Conservation (phyloP, 495 filamentous ascomycete species). For the Terfezia claveryi region DNA sequence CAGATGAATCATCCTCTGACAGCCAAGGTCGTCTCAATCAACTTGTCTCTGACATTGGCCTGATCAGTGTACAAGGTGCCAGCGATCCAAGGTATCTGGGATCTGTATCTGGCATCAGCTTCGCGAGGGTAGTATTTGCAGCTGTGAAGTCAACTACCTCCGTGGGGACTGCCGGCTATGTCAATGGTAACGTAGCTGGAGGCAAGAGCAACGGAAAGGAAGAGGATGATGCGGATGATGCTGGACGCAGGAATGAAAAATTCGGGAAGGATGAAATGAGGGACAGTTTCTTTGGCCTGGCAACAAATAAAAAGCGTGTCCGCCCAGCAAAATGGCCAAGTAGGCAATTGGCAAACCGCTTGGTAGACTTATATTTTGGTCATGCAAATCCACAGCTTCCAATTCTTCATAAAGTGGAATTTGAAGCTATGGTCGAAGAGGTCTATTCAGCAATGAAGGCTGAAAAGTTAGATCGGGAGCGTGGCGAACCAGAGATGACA, state of each 20-base stretch:
- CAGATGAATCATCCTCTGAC: constrained; percentile 33
- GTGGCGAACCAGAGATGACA: neutral
- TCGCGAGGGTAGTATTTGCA: constrained; percentile 83
- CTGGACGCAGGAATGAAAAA: neutral
- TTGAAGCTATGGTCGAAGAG: constrained; percentile 59
- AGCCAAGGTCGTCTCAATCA: constrained; percentile 30
- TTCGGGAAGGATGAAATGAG: constrained; percentile 39
- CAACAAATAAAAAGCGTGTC: constrained; percentile 60
- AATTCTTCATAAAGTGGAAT: constrained; percentile 68
- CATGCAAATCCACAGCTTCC: constrained; percentile 92
- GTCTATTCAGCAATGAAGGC: constrained; percentile 35
- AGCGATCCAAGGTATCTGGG: constrained; percentile 64
- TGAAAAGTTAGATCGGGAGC: constrained; percentile 10
- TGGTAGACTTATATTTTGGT: constrained; percentile 77
- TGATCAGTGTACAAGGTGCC: constrained; percentile 52
- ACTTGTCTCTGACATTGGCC: constrained; percentile 53
- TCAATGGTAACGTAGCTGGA: neutral
- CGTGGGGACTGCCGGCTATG: neutral
- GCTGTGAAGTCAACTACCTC: constrained; percentile 40
- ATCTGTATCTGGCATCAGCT: constrained; percentile 77
- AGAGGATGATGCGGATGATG: constrained; percentile 1
- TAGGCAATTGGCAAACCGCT: constrained; percentile 41
- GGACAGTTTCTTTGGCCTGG: constrained; percentile 85
- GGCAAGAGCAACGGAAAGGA: constrained; percentile 1
- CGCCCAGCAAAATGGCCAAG: constrained; percentile 68